A percentile compares a stretch with the other conserved stretches of the same genome.
These are phyloP conservation scores for Malus hybrid DNA, from an alignment of 331 rosid species.

Conservation along the genomic window DNA sequence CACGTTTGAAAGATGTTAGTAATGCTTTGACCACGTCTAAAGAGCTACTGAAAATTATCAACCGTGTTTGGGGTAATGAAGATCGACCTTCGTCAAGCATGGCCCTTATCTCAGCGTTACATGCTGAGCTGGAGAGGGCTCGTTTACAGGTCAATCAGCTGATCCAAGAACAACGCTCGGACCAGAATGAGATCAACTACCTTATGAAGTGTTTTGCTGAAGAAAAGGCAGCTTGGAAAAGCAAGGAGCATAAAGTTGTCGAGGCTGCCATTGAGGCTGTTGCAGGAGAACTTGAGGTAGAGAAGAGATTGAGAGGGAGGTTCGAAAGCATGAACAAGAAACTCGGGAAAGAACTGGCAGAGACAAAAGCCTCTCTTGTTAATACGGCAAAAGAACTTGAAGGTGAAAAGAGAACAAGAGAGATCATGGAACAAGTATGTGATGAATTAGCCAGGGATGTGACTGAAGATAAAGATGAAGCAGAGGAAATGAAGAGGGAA, in stretches of 20 bases:
- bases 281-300: conserved; percentile 85
- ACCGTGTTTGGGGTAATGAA: conserved; percentile 90
- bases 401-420: conserved; percentile 90
- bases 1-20: conserved; percentile 79
- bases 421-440: conserved; percentile 76
- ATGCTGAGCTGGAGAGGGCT: conserved; percentile 92
- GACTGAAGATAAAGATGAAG: conserved; percentile 57
- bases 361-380: conserved; percentile 78
- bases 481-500: conserved; percentile 51
- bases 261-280: conserved; percentile 97
- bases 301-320: conserved; percentile 78
- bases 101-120: conserved; percentile 85
- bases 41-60: conserved; percentile 85
- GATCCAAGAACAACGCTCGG: conserved; percentile 82
- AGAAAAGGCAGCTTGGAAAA: conserved; percentile 92
- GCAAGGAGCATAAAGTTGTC: conserved; percentile 67
- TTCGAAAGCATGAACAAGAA: conserved; percentile 89
- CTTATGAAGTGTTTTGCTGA: conserved; percentile 40
- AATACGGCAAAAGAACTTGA: conserved; percentile 84
- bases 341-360: conserved; percentile 85
- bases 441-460: conserved; percentile 73
- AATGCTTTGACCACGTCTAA: conserved; percentile 85
- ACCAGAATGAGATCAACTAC: conserved; percentile 68
- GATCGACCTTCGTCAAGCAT: conserved; percentile 82
- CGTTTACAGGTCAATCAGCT: conserved; percentile 85